Evolutionary conservation across 202 grass and related monocot species (phyloP).

Genomic region (Tripidium arundinaceum): DNA sequence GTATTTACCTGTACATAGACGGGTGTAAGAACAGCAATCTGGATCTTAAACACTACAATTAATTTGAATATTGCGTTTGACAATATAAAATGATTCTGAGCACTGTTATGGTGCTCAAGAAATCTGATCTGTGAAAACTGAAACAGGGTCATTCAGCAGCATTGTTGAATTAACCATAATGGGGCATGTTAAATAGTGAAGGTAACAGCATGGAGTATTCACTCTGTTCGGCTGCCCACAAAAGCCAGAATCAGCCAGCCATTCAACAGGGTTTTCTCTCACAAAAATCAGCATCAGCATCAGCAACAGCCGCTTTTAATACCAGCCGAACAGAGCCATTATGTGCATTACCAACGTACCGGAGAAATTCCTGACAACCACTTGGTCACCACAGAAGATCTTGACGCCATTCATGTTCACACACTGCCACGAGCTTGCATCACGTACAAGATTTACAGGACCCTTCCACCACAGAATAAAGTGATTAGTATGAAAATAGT

Average conservation of each 20-base stretch:
- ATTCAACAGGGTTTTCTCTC: too few relatives aligned
- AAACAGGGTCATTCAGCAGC: slow-evolving; percentile 1
- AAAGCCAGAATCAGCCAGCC: too few relatives aligned
- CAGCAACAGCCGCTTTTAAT: too few relatives aligned
- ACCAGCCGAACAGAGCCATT: too few relatives aligned
- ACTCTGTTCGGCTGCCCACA: too few relatives aligned
- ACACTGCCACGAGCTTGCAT: slow-evolving; percentile 82
- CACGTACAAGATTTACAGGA: slow-evolving; percentile 85
- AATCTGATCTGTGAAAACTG: neutral
- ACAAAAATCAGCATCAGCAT: too few relatives aligned
- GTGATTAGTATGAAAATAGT: neutral
- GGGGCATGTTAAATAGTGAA: slow-evolving; percentile 16
- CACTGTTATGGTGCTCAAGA: slow-evolving; percentile 10
- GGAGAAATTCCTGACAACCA: slow-evolving; percentile 90
- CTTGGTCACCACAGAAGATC: slow-evolving; percentile 98
- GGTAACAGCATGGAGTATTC: slow-evolving; percentile 8
- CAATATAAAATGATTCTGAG: neutral
- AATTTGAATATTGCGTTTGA: slow-evolving; percentile 3
- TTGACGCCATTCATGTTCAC: slow-evolving; percentile 96
- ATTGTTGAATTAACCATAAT: slow-evolving; percentile 18
- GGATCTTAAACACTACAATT: neutral
- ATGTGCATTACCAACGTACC: slow-evolving; percentile 35
- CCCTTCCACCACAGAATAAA: slow-evolving; percentile 52
- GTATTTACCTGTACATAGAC: slow-evolving; percentile 10
- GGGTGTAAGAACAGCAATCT: neutral